Base-by-base conservation (phyloP, 805 yeast genomes). In the Yarrowia divulgata region DNA sequence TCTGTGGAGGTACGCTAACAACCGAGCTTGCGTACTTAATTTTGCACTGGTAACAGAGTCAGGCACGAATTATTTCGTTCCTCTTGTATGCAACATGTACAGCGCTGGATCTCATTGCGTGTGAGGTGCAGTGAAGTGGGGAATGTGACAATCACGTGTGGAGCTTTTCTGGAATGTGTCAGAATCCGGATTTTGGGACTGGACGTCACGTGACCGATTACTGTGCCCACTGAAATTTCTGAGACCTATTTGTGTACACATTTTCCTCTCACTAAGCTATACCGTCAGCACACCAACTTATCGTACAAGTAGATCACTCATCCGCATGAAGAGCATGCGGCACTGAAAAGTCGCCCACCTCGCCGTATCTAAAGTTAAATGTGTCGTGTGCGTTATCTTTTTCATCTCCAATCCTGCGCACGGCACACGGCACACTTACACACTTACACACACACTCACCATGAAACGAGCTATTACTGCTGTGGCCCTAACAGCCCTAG, bases 311-410 rank as follows among this genome's bases (percentile, higher is more conserved):
- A 18, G 23, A 19, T 45, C 49, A 18, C 18, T 48, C 18, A 48
- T 48, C 54, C 35, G 34, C 54, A 48, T 14, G 3, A 10, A n/a
- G 12, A 48, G n/a, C 43, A 52, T 52, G 58, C 58, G 58, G 58
- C 58, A 52, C 58, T 37, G 40, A 18, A n/a, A 34, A n/a, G 46
- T 23, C 39, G 2, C 19, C 40, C 23, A 10, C 37, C 6, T n/a
- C 14, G 48, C 63, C 48, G 63, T 57, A 57, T 57, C 63, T 8
- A 57, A 57, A 57, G 63, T 42, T 57, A 40, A 57, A 39, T 42
- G 48, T 57, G 48, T 29, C 48, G 63, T 57, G 48, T 42, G 46
- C 63, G 48, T 57, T 57, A 57, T 57, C 63, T 57, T 57, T 57
- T 57, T 40, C 63, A 57, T 57, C 63, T 40, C 8, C 48, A 19